Evolutionary conservation across 192 early-diverging fungal genomes (phyloP).

Genomic region (Geranomyces variabilis): DNA sequence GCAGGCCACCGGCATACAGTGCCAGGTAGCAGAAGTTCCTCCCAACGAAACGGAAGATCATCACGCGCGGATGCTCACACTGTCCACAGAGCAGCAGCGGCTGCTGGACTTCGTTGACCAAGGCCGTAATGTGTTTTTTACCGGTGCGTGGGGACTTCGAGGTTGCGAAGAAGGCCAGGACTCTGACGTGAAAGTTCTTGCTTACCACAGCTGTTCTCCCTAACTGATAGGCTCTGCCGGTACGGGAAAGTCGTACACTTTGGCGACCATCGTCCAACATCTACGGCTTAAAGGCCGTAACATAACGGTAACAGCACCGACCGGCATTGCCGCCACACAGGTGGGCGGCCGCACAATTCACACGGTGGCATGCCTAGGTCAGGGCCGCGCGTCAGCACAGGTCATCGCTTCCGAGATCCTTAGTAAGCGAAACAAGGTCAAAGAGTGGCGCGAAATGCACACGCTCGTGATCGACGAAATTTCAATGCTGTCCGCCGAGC

Average conservation of each 20-base stretch:
- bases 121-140: slow-evolving; percentile 17
- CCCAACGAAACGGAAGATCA: neutral
- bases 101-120: slow-evolving; percentile 11
- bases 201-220: too few relatives aligned
- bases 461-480: slow-evolving; percentile 49
- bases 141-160: neutral
- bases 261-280: slow-evolving; percentile 10
- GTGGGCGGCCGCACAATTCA: slow-evolving; percentile 42
- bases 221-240: neutral
- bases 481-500: slow-evolving; percentile 43
- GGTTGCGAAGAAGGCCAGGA: too few relatives aligned
- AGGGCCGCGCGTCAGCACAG: slow-evolving; percentile 7
- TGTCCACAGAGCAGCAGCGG: slow-evolving; percentile 11
- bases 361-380: slow-evolving; percentile 26
- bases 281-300: neutral
- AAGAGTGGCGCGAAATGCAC: slow-evolving; percentile 27
- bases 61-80: neutral
- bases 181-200: too few relatives aligned
- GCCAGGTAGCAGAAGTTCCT: neutral
- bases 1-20: neutral
- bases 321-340: slow-evolving; percentile 47
- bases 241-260: slow-evolving; percentile 17
- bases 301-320: slow-evolving; percentile 38
- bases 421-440: neutral
- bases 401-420: slow-evolving; percentile 11